Conservation (phyloP, 306 rosid genomes). For the Cicer judaicum region DNA sequence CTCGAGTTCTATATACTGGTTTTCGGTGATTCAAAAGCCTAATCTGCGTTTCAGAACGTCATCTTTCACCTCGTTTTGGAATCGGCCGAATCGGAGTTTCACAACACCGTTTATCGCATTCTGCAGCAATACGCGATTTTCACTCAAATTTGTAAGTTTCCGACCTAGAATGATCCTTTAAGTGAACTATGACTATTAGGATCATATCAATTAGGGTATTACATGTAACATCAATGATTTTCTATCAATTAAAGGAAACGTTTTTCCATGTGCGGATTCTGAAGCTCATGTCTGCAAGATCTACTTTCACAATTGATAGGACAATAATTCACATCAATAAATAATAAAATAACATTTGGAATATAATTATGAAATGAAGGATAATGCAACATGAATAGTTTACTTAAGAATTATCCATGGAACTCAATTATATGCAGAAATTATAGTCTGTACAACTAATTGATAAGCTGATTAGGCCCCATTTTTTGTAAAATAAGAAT, state of each 20-base stretch:
- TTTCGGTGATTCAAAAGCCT: too few species aligned
- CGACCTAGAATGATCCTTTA: too few species aligned
- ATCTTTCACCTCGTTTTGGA: too few species aligned
- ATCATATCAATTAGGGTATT: too few species aligned
- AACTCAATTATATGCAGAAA: not conserved
- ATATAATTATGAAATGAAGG: slow-evolving; percentile 32
- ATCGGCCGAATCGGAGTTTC: too few species aligned
- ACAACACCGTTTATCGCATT: too few species aligned
- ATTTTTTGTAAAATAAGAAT: slow-evolving; percentile 13
- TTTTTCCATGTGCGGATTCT: not conserved
- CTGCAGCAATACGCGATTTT: too few species aligned
- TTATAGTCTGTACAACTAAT: not conserved
- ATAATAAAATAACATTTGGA: not conserved
- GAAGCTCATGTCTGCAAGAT: slow-evolving; percentile 1
- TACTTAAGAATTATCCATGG: slow-evolving; percentile 3
- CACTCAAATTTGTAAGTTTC: too few species aligned
- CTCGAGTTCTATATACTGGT: too few species aligned
- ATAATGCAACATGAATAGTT: slow-evolving; percentile 14
- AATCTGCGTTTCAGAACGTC: too few species aligned
- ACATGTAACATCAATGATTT: slow-evolving; percentile 2
- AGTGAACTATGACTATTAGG: too few species aligned
- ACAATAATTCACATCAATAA: slow-evolving; percentile 1
- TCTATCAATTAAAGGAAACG: slow-evolving; percentile 2
- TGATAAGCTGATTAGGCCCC: slow-evolving; percentile 5
- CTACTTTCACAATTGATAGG: not conserved